Evolutionary conservation across 768 basidiomycete genomes (phyloP), one percentile per base, ranked within the genome.

Genomic region (Russula olivacea): DNA sequence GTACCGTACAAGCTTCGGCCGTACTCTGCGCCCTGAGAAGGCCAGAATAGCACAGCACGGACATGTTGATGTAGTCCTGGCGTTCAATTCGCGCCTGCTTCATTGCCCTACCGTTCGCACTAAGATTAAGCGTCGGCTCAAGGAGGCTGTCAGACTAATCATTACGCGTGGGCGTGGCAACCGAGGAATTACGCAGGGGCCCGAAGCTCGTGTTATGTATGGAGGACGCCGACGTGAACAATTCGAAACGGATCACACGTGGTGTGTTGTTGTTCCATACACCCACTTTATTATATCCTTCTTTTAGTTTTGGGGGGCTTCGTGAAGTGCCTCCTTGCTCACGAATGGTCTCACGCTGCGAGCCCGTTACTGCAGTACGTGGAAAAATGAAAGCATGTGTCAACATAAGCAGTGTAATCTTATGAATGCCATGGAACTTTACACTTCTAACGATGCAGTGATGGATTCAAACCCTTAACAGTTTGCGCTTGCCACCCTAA

Each of bases 141-240:
- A 32, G 28, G 61, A 62, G 15, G 56, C 38, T 17, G 19, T 58
- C 34, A n/a, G 19, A 6, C 47, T 58, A 15, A 58, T 65, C 15
- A 43, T 63, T 6, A 53, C 64, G 47, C 64, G 64, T 7, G n/a
- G 59, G 63, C 6, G 59, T 55, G 30, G 52, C 45, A 3, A 57
- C 45, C 4, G 55, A 48, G 38, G 38, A 34, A 38, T 49, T 43
- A 32, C 25, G 34, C 11, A 36, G 3, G 34, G 34, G 34, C 11
- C 11, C 11, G 34, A 36, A 36, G 3, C 9, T 66, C 9, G 61
- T 54, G 21, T 58, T 63, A 43, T 40, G 40, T 11, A 30, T 14
- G 3, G 51, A 23, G 32, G 65, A 66, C 25, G 36, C 50, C 12
- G 65, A 61, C 12, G 56, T 52, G 15, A 50, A 66, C 6, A 66